Base-by-base conservation (phyloP, 257 asterid genomes). In the Solanum arcanum region DNA sequence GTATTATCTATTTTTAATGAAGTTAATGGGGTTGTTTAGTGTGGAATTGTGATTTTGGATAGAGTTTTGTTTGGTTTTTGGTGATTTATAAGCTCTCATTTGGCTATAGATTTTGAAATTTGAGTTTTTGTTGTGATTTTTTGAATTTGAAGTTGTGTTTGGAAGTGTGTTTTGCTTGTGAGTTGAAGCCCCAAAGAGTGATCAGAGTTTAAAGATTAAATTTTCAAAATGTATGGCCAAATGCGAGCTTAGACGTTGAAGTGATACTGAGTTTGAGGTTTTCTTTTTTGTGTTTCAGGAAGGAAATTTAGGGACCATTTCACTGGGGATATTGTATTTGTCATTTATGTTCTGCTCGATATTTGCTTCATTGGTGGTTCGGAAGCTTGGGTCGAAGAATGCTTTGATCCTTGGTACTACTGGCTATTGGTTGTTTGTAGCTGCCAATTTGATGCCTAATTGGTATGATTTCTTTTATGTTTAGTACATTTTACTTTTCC, bases 401-500 rank as follows among this genome's bases (percentile, higher is more conserved):
- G 93, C 99, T 83, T 88, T 97, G 94, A 78, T 97, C 84, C 98
- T 97, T 69, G 99, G 98, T 29, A 94, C 97, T 39, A 94, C 92
- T 89, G 99, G 99, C 25, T 97, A 97, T 86, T 96, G 96, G 98
- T 91, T 97, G 64, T 97, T 97, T 75, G 93, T 95, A 3, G 99
- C 99, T 15, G 99, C 99, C 31, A 97, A 97, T 93, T 92, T 97
- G 97, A 91, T 91, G 93, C 98, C 99, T 72, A 92, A 93, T 81
- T 97, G 99, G 99, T 97, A 93, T 75, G 86, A 76, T 25, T 77
- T 74, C 35, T 81, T 15, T 64, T 29, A 31, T 64, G 8, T 72
- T 44, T 35, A 27, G n/a, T 81, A 69, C 46, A 81, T 81, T 49
- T 81, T 49, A 21, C 69, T 49, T 81, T 18, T 49, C 11, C 18